phyloP scores from a whole-genome alignment of 139 green algal species.

The Spirogloea muscicola region DNA sequence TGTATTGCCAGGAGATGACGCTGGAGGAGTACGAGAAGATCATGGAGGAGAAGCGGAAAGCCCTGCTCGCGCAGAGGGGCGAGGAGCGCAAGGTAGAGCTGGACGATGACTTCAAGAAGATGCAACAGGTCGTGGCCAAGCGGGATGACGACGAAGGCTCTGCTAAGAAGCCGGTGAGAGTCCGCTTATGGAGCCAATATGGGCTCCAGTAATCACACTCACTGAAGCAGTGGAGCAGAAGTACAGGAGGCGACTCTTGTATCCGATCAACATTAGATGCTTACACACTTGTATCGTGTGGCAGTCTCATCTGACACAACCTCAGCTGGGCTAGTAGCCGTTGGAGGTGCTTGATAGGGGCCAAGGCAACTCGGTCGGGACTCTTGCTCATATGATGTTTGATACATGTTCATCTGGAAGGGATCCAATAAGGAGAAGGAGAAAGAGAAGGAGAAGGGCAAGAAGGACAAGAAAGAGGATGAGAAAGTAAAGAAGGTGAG shows the following conservation, averaged over 20 bases:
- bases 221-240: not conserved
- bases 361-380: no score
- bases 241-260: not conserved
- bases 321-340: no score
- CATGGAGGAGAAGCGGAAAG: slow-evolving; percentile 36
- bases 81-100: slow-evolving; percentile 22
- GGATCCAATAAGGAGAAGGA: not conserved
- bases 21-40: slow-evolving; percentile 46
- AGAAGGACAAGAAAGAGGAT: slow-evolving; percentile 27
- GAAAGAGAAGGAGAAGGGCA: slow-evolving; percentile 17
- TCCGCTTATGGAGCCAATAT: not conserved
- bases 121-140: slow-evolving; percentile 1
- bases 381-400: not conserved
- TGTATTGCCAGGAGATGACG: slow-evolving; percentile 46
- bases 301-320: no score
- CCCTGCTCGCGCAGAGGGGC: slow-evolving; percentile 8
- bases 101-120: slow-evolving; percentile 22
- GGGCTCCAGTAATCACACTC: not conserved
- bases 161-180: no score
- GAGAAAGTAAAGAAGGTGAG: slow-evolving; percentile 10
- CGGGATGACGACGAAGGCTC: slow-evolving; percentile 1
- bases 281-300: not conserved
- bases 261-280: not conserved
- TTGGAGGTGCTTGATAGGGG: no score
- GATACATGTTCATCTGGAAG: not conserved